These are phyloP conservation scores for Diaporthe sp. DNA, from an alignment of 2,329 filamentous ascomycete species.

Conservation along the genomic window DNA sequence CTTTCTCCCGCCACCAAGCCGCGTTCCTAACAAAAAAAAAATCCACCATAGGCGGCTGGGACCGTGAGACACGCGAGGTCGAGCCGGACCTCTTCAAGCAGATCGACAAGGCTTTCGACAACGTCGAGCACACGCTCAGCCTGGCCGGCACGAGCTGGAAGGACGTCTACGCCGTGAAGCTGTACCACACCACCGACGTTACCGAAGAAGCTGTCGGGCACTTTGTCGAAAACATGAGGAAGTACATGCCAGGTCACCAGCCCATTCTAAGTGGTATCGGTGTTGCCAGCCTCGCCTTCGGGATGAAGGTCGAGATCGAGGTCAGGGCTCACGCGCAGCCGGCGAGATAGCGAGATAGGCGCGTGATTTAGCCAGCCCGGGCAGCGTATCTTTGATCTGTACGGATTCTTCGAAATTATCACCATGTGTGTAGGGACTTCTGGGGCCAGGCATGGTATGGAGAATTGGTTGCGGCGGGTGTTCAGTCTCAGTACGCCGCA, in stretches of 20 bases:
- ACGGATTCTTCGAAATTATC: not conserved
- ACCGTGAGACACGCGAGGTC: not conserved
- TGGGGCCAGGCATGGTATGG: not conserved
- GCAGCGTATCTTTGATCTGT: no score
- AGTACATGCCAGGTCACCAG: not conserved
- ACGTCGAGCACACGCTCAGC: conserved; percentile 3
- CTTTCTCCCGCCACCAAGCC: not conserved
- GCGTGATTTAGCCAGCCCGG: not conserved
- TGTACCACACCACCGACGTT: conserved; percentile 2
- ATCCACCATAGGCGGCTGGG: not conserved
- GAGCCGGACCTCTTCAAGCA: not conserved
- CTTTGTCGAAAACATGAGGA: conserved; percentile 3
- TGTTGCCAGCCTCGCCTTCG: not conserved
- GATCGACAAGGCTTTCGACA: conserved; percentile 6
- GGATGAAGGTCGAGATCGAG: conserved; percentile 17
- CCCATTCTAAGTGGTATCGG: conserved; percentile 6
- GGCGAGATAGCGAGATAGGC: not conserved
- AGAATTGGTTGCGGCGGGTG: not conserved
- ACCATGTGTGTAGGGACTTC: not conserved
- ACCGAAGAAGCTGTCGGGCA: not conserved
- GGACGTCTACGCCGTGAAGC: conserved; percentile 10
- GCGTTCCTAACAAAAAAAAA: no score
- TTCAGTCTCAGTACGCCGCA: not conserved
- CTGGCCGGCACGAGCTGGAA: not conserved
- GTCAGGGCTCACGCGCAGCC: not conserved